Evolutionary conservation across 129 eudicot genomes (phyloP).

Genomic region (Artemisia annua): DNA sequence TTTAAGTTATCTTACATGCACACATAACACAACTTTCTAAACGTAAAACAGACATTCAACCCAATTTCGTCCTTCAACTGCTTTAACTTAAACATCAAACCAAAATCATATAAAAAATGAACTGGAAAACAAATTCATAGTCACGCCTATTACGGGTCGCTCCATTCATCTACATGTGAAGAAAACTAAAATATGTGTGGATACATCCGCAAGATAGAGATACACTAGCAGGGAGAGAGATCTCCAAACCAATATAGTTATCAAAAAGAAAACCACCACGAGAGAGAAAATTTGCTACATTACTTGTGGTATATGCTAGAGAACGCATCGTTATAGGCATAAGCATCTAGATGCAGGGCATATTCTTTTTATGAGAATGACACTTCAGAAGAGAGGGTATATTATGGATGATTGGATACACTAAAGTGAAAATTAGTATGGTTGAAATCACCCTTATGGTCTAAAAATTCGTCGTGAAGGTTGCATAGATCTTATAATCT

Average conservation of each 20-base stretch:
- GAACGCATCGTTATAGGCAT: neutral
- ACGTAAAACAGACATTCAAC: neutral
- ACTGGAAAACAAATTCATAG: neutral
- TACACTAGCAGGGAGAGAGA: no score
- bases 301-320: no score
- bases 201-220: no score
- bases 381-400: neutral
- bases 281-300: no score
- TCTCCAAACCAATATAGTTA: no score
- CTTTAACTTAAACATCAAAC: conserved; percentile 8
- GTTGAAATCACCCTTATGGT: neutral
- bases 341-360: neutral
- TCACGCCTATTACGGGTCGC: no score
- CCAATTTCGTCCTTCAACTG: neutral
- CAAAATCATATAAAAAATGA: neutral
- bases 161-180: no score
- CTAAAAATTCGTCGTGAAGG: neutral
- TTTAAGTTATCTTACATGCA: neutral
- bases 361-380: neutral
- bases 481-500: neutral
- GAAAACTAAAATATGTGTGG: no score
- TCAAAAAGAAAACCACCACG: no score
- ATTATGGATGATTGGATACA: neutral
- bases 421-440: neutral
- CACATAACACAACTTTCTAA: neutral